Base-by-base conservation (phyloP, 139 green algal species). In the Mychonastes homosphaera region DNA sequence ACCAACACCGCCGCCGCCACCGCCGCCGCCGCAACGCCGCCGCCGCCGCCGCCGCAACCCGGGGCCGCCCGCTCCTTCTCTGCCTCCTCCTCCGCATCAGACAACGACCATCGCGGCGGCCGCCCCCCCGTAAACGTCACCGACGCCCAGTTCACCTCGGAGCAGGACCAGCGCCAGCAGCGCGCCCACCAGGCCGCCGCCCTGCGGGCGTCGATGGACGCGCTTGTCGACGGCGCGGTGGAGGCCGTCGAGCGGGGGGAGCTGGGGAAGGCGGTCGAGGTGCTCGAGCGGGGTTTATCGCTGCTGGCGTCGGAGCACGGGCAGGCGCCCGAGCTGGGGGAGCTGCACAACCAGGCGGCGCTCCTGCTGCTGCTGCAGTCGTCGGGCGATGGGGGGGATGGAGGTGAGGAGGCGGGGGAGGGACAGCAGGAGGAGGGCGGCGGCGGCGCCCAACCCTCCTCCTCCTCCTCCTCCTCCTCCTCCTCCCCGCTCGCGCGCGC, bases 301-400 rank as follows among this genome's bases (percentile, higher is more conserved):
- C 60, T 68, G 24, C 72, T 79, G 19, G 38, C 56, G 29, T 53
- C 55, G 10, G 15, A 1, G 13, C 61, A n/a, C 15, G 13, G 27
- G 23, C 26, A 24, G 63, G 75, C 64, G 54, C 67, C 67, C 2
- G 72, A 79, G 59, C 28, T 79, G 30, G 64, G 72, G 26, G 72
- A 79, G 64, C 72, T 79, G 21, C 64, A 79, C 64, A 79, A 75
- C 64, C 72, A 79, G 60, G 67, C 53, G 41, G 59, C 72, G 39
- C 64, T 79, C 56, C 72, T 79, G 56, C 59, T 70, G 54, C 55
- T 79, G 47, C 61, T 74, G 52, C n/a, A n/a, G n/a, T n/a, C n/a
- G n/a, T n/a, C n/a, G n/a, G n/a, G n/a, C n/a, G n/a, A n/a, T n/a
- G 39, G 44, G 33, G 41, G 44, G 13, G 46, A 72, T 41, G 28